These are phyloP conservation scores for Aspergillus flavus DNA, from an alignment of 2,329 filamentous ascomycete species.

Conservation along the genomic window DNA sequence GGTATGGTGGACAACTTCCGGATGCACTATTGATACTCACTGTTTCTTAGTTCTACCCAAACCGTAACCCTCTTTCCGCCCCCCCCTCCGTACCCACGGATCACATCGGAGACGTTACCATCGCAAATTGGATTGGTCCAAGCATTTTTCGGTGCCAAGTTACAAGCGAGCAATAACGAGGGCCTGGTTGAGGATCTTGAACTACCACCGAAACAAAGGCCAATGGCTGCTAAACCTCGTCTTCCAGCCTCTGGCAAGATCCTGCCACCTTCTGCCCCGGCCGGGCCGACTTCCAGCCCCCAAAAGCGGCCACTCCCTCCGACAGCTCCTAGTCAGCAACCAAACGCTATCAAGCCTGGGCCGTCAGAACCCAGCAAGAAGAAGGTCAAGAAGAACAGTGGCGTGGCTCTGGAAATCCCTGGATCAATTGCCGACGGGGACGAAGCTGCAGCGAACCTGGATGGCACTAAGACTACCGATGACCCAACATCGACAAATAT, in stretches of 20 bases:
- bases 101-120: conserved; percentile 76
- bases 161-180: conserved; percentile 80
- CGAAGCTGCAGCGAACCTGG: conserved; percentile 22
- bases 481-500: conserved; percentile 42
- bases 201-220: conserved; percentile 84
- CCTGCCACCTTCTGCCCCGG: conserved; percentile 34
- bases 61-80: conserved; percentile 60
- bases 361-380: conserved; percentile 45
- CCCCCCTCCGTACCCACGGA: conserved; percentile 72
- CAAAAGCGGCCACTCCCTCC: conserved; percentile 44
- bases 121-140: conserved; percentile 84
- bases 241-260: conserved; percentile 52
- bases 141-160: conserved; percentile 87
- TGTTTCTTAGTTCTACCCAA: conserved; percentile 38
- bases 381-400: conserved; percentile 46
- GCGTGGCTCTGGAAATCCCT: conserved; percentile 30
- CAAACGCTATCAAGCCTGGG: conserved; percentile 29
- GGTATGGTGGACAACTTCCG: conserved; percentile 40
- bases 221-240: conserved; percentile 45
- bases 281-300: conserved; percentile 40
- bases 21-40: conserved; percentile 14
- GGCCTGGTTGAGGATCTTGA: conserved; percentile 93
- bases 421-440: conserved; percentile 31
- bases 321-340: conserved; percentile 24
- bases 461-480: conserved; percentile 16